Base-by-base conservation (phyloP, 441 rosid genomes). In the Bruguiera hainesii region DNA sequence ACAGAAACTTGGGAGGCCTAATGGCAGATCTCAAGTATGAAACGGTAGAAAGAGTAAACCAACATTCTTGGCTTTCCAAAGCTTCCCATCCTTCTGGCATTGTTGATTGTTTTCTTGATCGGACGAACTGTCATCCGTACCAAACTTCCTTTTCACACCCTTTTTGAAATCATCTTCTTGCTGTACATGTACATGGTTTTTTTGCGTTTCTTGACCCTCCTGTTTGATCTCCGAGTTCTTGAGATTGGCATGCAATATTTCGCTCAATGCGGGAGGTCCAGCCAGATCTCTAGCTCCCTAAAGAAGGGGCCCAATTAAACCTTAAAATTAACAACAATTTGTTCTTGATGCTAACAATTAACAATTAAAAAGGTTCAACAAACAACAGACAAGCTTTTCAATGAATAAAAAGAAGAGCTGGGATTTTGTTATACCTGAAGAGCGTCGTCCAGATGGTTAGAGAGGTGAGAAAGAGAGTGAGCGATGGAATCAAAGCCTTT, bases 401-500 rank as follows among this genome's bases (percentile, higher is more conserved):
- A 51, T n/a, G 25, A 21, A 5, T 31, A 31, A 19, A 18, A n/a
- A 5, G 23, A 51, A 52, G 5, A 52, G 28, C 15, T 7, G 6
- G 26, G 35, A 30, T 3, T 55, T 35, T 4, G 31, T 5, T 1
- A 63, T 70, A 91, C 99, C 91, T 88, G 96, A 75, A 94, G 92
- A 69, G 98, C 94, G 25, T 80, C 83, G 48, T 86, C 93, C 46
- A 94, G 84, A 70, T 89, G 88, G 71, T 71, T 81, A 25, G 94
- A 94, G 33, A 94, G 89, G 74, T 78, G 89, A 73, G 97, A 91
- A 37, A 94, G 80, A 20, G 89, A 77, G 20, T 84, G 82, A 16
- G 89, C 76, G 33, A 91, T 65, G 19, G 99, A 94, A 53, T 94
- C 96, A 71, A 94, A 94, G 35, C 98, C 99, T 84, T 82, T 83